A percentile compares a stretch with the other conserved stretches of the same genome.
These are phyloP conservation scores for Diaporthe aspalathi DNA, from an alignment of 2,329 filamentous ascomycete species.

Conservation along the genomic window DNA sequence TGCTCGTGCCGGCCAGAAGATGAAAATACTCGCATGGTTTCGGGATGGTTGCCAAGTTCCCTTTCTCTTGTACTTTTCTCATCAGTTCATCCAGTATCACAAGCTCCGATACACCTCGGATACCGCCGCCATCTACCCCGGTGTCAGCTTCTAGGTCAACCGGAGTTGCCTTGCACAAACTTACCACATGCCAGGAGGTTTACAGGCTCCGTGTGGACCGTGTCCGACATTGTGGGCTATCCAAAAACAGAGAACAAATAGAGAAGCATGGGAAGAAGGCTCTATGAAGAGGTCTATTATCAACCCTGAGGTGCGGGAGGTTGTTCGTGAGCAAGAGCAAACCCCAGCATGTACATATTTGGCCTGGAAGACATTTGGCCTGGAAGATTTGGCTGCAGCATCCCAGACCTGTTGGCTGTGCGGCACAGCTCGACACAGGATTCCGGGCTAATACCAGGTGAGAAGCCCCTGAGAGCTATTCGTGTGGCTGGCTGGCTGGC, in stretches of 20 bases:
- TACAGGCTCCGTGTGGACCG: conserved; percentile 22
- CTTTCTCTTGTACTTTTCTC: conserved; percentile 43
- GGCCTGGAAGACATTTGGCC: too few species aligned
- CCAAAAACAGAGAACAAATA: not conserved
- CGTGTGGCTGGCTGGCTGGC: too few species aligned
- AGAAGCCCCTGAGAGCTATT: too few species aligned
- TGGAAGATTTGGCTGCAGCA: too few species aligned
- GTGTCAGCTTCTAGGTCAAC: not conserved
- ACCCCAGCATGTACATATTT: not conserved
- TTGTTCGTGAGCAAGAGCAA: not conserved
- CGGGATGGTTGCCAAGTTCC: conserved; percentile 42
- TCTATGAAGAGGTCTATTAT: not conserved
- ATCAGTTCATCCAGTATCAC: conserved; percentile 50
- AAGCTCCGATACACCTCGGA: conserved; percentile 51
- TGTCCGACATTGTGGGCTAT: conserved; percentile 5
- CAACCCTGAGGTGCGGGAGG: not conserved
- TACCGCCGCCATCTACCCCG: conserved; percentile 49
- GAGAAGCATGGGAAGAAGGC: not conserved
- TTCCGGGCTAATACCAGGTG: too few species aligned
- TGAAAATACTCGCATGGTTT: conserved; percentile 53
- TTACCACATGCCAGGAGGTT: conserved; percentile 22
- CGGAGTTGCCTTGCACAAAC: not conserved
- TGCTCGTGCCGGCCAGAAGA: conserved; percentile 55
- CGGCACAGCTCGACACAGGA: too few species aligned
- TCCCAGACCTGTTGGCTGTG: too few species aligned